These are phyloP conservation scores for Saccharum spontaneum DNA, from an alignment of 176 grass and related monocot genomes.

Conservation along the genomic window DNA sequence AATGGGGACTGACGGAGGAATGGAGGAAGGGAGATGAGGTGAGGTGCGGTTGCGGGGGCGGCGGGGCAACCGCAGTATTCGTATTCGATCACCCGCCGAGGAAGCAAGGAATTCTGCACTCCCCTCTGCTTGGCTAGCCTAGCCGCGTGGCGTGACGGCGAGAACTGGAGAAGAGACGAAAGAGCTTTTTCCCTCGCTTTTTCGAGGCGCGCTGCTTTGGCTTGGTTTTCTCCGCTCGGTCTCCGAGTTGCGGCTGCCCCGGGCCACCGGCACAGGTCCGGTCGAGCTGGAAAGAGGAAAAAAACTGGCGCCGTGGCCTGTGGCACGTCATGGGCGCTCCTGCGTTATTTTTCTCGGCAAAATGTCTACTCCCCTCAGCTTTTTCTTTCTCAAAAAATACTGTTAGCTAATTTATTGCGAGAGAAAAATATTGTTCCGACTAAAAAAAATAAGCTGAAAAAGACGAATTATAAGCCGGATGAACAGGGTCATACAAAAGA, in stretches of 20 bases:
- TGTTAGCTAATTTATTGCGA: too few relatives aligned
- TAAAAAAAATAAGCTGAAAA: too few relatives aligned
- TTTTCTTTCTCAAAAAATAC: too few relatives aligned
- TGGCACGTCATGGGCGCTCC: too few relatives aligned
- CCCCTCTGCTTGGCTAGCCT: neutral
- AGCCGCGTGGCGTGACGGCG: slow-evolving; percentile 14
- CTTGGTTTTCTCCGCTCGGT: neutral
- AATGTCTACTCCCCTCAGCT: too few relatives aligned
- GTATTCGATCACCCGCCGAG: slow-evolving; percentile 22
- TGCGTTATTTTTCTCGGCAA: too few relatives aligned
- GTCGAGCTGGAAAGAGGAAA: too few relatives aligned
- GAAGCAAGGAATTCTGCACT: slow-evolving; percentile 43
- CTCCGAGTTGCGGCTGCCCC: neutral
- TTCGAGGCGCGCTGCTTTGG: neutral
- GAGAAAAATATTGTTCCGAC: too few relatives aligned
- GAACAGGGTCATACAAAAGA: too few relatives aligned
- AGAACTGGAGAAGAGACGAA: neutral
- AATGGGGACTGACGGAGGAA: neutral
- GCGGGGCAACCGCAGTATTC: slow-evolving; percentile 38
- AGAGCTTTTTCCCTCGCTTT: neutral
- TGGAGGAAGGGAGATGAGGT: neutral
- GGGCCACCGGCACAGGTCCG: too few relatives aligned
- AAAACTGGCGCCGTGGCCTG: too few relatives aligned
- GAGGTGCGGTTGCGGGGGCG: slow-evolving; percentile 21
- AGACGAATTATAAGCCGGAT: too few relatives aligned